Percentiles rank a stretch among this genome's conserved stretches.
Conservation (phyloP, 1,139 yeast species). For the Debaryomyces robertsiae region DNA sequence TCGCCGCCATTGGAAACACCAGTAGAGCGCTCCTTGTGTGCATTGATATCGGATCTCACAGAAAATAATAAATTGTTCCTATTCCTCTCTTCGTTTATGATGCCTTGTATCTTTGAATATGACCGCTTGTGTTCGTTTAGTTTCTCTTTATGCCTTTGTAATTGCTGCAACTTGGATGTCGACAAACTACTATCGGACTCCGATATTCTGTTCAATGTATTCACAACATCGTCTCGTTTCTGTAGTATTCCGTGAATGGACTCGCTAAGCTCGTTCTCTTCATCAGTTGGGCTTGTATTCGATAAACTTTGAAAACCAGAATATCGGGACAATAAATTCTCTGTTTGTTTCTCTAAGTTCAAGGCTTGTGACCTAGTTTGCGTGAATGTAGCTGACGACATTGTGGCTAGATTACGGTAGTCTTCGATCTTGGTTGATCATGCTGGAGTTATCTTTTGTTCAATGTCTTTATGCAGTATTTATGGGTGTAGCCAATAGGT, state of each 20-base stretch:
- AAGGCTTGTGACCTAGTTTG: conserved; percentile 44
- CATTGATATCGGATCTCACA: conserved; percentile 76
- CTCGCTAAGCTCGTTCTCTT: conserved; percentile 63
- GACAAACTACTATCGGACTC: conserved; percentile 64
- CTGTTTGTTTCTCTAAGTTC: conserved; percentile 46
- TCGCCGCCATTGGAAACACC: conserved; percentile 34
- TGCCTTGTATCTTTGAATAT: conserved; percentile 57
- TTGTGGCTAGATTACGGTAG: conserved; percentile 13
- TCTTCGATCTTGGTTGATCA: neutral
- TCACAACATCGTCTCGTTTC: conserved; percentile 35
- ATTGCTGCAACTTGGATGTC: conserved; percentile 77
- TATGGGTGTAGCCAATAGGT: conserved; percentile 2
- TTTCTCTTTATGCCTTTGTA: conserved; percentile 79
- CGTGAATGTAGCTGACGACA: conserved; percentile 43
- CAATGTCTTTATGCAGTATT: conserved; percentile 6
- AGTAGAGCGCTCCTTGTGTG: conserved; percentile 46
- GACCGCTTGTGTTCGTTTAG: conserved; percentile 70
- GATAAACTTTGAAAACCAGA: conserved; percentile 33
- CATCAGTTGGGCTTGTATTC: conserved; percentile 32
- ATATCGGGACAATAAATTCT: conserved; percentile 36
- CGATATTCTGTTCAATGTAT: conserved; percentile 42
- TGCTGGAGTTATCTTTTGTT: conserved; percentile 2
- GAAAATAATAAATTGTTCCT: conserved; percentile 71
- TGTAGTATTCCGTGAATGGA: conserved; percentile 46
- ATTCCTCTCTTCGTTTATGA: conserved; percentile 74